phyloP scores from a whole-genome alignment of 495 filamentous ascomycete genomes.

The Amniculicola lignicola region DNA sequence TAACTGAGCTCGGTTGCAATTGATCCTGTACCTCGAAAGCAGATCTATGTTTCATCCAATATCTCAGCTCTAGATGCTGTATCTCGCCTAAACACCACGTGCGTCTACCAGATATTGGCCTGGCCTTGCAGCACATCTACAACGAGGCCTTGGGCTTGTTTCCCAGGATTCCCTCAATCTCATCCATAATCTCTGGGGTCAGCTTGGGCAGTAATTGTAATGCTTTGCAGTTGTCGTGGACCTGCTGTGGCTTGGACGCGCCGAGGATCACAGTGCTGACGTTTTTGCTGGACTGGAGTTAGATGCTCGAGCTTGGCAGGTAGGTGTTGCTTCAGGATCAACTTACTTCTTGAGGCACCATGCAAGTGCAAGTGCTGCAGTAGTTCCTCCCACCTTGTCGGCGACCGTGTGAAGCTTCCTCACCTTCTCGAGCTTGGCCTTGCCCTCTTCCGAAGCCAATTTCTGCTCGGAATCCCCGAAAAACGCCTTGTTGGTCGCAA shows the following conservation, averaged over 20 bases:
- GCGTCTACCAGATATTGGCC: no score
- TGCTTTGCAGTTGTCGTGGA: slow-evolving; percentile 44
- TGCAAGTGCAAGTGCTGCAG: slow-evolving; percentile 39
- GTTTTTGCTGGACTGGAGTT: slow-evolving; percentile 28
- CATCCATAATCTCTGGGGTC: slow-evolving; percentile 44
- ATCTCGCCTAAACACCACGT: no score
- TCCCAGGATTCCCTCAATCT: slow-evolving; percentile 44
- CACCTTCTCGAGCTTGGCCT: slow-evolving; percentile 47
- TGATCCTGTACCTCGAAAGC: no score
- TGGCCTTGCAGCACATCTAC: background rate
- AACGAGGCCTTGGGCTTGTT: slow-evolving; percentile 41
- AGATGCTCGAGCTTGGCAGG: background rate
- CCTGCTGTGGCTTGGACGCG: slow-evolving; percentile 42
- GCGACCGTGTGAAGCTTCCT: slow-evolving; percentile 43
- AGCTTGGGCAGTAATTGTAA: slow-evolving; percentile 41
- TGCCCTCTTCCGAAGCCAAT: slow-evolving; percentile 39
- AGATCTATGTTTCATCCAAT: no score
- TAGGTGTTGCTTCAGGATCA: background rate
- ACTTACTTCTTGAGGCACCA: slow-evolving; percentile 44
- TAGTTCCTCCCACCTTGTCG: slow-evolving; percentile 41
- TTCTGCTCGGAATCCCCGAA: slow-evolving; percentile 38
- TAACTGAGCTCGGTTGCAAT: no score
- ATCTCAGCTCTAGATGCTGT: no score
- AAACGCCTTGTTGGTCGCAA: slow-evolving; percentile 39
- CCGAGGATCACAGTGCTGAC: slow-evolving; percentile 46